phyloP scores from a whole-genome alignment of 1,284 basidiomycete genomes.

The Tylopilus orsonianus region DNA sequence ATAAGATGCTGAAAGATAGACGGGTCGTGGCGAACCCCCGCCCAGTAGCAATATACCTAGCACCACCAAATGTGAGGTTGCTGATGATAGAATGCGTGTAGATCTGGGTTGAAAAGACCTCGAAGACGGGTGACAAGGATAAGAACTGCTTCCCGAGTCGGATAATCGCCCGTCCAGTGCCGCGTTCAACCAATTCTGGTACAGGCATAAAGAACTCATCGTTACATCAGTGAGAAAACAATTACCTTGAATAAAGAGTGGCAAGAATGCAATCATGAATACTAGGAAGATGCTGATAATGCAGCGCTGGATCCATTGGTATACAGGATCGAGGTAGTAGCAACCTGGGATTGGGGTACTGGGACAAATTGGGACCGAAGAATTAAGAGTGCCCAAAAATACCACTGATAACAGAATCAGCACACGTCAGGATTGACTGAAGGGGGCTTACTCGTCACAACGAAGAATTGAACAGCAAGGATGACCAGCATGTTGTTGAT shows the following conservation, averaged over 20 bases:
- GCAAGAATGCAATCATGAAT: slow-evolving; percentile 93
- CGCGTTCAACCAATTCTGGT: slow-evolving; percentile 88
- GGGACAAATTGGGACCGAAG: slow-evolving; percentile 73
- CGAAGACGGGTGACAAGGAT: slow-evolving; percentile 92
- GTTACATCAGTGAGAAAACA: slow-evolving; percentile 6
- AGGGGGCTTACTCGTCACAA: slow-evolving; percentile 69
- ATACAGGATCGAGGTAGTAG: slow-evolving; percentile 88
- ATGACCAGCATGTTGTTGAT: slow-evolving; percentile 99
- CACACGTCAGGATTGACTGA: neutral
- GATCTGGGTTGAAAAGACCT: slow-evolving; percentile 95
- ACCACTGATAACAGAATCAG: slow-evolving; percentile 57
- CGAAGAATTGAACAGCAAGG: slow-evolving; percentile 90
- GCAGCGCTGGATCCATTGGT: slow-evolving; percentile 90
- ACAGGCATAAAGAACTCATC: slow-evolving; percentile 5
- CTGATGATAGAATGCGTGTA: slow-evolving; percentile 94
- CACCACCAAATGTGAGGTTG: slow-evolving; percentile 94
- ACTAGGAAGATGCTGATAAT: slow-evolving; percentile 97
- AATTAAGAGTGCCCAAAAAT: slow-evolving; percentile 89
- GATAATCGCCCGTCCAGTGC: slow-evolving; percentile 83
- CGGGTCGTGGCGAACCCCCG: slow-evolving; percentile 95
- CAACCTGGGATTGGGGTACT: slow-evolving; percentile 80
- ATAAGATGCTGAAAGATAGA: slow-evolving; percentile 89
- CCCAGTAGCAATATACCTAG: slow-evolving; percentile 97
- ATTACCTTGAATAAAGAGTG: slow-evolving; percentile 89
- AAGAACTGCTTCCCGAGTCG: slow-evolving; percentile 91